Evolutionary conservation across 2,329 filamentous ascomycete genomes (phyloP), one percentile per base, ranked within the genome.

Genomic region (Ophiostoma ulmi): DNA sequence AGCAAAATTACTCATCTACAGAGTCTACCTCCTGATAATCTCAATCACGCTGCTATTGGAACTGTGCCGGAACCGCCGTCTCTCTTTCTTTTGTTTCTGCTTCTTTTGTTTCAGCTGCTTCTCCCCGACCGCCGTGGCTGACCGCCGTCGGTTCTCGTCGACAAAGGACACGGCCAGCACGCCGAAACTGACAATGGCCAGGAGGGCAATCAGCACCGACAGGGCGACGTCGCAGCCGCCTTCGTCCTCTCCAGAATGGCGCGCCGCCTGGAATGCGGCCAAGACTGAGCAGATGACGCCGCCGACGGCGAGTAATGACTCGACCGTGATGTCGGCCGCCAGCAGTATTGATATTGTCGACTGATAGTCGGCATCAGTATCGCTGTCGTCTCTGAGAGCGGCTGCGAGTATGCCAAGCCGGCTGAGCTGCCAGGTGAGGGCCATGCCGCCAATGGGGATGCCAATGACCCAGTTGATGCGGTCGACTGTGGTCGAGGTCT

Each of bases 381-480:
- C 31, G 44, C 17, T 1, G 55, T 31, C 55, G 13, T 63, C 58
- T 11, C 5, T 3, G 44, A 52, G 14, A 7, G 26, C 4, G 4
- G 31, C 36, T 3, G 63, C 63, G 6, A 65, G 63, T 6, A 39
- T n/a, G 35, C 63, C 63, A 5, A 65, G 63, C 5, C 36, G 63
- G 8, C 17, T 6, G 17, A 65, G 63, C 36, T 65, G 63, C 63
- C 63, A 65, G 31, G 22, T 22, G 26, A 69, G 26, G 6, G 17
- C 35, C 7, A n/a, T 65, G 63, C 13, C 63, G 20, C 35, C 63
- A 11, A 39, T 4, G 4, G 36, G 35, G 20, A 65, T 39, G 31
- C 35, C 63, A 63, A 63, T 35, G 63, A 39, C 63, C 63, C 63
- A 65, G 63, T n/a, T 39, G 58, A 63, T 13, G 13, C 11, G 58